Evolutionary conservation across 106 monocot species (phyloP), one percentile per base, ranked within the genome.

Genomic region (Dendrobium officinale): DNA sequence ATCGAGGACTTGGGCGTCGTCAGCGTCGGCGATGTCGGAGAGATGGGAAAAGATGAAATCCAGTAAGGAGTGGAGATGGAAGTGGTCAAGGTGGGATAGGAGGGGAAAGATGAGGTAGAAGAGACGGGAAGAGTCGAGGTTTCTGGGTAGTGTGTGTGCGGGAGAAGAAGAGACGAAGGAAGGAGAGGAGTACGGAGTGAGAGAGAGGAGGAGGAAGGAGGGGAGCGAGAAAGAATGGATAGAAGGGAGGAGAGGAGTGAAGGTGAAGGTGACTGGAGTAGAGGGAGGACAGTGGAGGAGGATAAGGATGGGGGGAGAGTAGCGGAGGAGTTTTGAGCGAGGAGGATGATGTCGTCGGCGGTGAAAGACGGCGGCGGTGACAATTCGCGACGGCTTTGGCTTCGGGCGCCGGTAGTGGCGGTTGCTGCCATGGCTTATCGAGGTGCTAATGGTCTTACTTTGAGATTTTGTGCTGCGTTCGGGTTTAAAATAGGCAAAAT

Each of bases 21-120:
- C 88, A 42, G 76, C 70, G 73, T 77, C 48, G 78, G 74, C 1
- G 26, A 87, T 29, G 24, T 51, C 58, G 76, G 56, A 22, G 83
- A 88, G 72, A 59, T 66, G 79, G n/a, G 85, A 85, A 70, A 84
- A 47, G 55, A 86, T 11, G 31, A 77, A 40, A 64, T 86, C 85
- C n/a, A 86, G 81, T 78, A 87, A 19, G 24, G 87, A 75, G 55
- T 54, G 67, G 42, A 87, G 72, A 61, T 82, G 75, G 81, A 79
- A 15, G 54, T 16, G 56, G 85, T 83, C 64, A 67, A 95, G 79
- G n/a, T 75, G 15, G 58, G 83, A 83, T 59, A 92, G 80, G 78
- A 78, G 90, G 45, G 91, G 84, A 40, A 83, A 78, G 75, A 95
- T 77, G 72, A 90, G 86, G 86, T 84, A 84, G 82, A 92, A 20